A percentile compares a stretch with the other conserved stretches of the same genome.
These are phyloP conservation scores for Psophocarpus tetragonolobus DNA, from an alignment of 306 rosid species.

Conservation along the genomic window DNA sequence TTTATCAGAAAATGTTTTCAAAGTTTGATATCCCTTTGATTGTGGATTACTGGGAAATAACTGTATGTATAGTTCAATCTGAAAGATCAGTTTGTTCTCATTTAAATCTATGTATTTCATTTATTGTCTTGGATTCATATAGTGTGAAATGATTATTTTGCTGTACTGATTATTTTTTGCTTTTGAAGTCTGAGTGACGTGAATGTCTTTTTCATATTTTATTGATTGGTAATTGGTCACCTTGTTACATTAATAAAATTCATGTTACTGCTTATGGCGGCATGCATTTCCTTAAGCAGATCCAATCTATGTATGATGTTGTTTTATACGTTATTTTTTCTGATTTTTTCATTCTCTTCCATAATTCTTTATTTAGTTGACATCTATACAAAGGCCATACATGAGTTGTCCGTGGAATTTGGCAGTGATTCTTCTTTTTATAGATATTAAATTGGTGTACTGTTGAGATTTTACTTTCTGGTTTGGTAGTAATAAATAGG, in stretches of 20 bases:
- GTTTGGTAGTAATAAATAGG: background rate
- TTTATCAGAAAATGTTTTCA: background rate
- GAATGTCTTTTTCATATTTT: background rate
- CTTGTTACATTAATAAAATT: slow-evolving; percentile 11
- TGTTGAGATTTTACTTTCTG: background rate
- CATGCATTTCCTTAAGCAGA: background rate
- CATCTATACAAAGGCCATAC: background rate
- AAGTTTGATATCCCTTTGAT: background rate
- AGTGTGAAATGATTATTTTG: background rate
- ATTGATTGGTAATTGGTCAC: background rate
- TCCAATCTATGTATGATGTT: background rate
- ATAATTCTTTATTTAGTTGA: background rate
- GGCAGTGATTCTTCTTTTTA: background rate
- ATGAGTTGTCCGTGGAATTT: background rate
- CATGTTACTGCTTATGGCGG: background rate
- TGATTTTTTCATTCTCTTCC: background rate
- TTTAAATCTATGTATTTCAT: background rate
- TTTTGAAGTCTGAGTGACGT: background rate
- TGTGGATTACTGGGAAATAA: slow-evolving; percentile 16
- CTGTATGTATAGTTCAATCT: background rate
- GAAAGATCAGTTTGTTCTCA: background rate
- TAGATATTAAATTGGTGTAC: background rate
- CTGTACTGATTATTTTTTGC: slow-evolving; percentile 3
- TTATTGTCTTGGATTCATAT: background rate
- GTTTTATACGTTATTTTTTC: background rate